A percentile compares a stretch with the other conserved stretches of the same genome.
Conservation (phyloP, 345 rosid species). For the Lagerstroemia speciosa region DNA sequence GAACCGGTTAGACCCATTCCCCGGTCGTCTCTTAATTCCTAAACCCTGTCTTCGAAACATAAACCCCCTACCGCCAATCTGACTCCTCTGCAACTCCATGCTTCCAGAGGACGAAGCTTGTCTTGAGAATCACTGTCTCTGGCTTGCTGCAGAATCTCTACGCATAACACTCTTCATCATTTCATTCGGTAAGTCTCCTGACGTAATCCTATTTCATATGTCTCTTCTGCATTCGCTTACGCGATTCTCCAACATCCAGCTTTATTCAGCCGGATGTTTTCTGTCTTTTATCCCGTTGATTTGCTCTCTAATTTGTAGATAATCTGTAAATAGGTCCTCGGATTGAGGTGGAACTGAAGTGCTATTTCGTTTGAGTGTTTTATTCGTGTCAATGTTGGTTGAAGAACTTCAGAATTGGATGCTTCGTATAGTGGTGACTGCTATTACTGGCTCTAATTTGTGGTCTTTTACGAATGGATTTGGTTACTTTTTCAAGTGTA, state of each 20-base stretch:
- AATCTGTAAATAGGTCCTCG: background rate
- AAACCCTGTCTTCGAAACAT: background rate
- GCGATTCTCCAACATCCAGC: background rate
- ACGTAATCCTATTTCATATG: background rate
- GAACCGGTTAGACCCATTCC: too few relatives aligned
- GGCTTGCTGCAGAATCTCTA: background rate
- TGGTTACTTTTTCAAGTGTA: too few relatives aligned
- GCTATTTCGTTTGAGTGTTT: too few relatives aligned
- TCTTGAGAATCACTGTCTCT: background rate
- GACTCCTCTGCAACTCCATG: background rate
- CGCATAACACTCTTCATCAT: constrained; percentile 1
- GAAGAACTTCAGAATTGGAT: too few relatives aligned
- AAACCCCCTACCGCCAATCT: background rate
- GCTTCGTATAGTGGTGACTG: too few relatives aligned
- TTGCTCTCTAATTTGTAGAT: background rate
- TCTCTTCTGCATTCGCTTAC: too few relatives aligned
- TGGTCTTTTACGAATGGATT: too few relatives aligned
- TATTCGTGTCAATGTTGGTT: too few relatives aligned
- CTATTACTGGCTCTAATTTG: too few relatives aligned
- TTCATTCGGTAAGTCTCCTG: constrained; percentile 5
- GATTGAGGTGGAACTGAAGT: too few relatives aligned
- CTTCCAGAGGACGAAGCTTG: background rate
- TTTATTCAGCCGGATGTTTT: too few relatives aligned
- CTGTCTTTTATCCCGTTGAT: background rate
- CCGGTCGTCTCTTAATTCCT: background rate